phyloP scores from a whole-genome alignment of 1,284 basidiomycete genomes.

The Ustilago hordei region DNA sequence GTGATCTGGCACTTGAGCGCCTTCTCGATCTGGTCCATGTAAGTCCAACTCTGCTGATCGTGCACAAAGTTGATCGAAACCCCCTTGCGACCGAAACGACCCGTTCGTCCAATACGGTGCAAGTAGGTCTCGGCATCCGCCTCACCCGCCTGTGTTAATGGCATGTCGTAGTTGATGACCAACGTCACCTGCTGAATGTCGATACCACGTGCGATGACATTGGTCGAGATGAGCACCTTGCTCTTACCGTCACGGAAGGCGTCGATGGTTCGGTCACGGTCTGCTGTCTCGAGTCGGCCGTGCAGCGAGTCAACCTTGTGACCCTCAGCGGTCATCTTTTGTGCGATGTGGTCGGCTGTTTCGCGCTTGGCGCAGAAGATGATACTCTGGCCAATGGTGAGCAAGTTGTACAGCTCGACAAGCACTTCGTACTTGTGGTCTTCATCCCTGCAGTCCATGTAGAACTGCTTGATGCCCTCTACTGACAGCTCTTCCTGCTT shows the following conservation, averaged over 20 bases:
- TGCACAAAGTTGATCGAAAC: slow-evolving; percentile 70
- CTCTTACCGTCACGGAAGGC: slow-evolving; percentile 94
- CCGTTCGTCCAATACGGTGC: slow-evolving; percentile 84
- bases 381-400: slow-evolving; percentile 96
- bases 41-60: slow-evolving; percentile 62
- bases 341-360: slow-evolving; percentile 91
- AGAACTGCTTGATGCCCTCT: slow-evolving; percentile 96
- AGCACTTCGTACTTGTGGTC: slow-evolving; percentile 96
- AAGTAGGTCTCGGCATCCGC: slow-evolving; percentile 98
- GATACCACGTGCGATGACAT: slow-evolving; percentile 97
- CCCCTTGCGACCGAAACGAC: slow-evolving; percentile 68
- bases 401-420: slow-evolving; percentile 86
- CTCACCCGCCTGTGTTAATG: slow-evolving; percentile 73
- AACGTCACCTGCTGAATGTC: slow-evolving; percentile 96
- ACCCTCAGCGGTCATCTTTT: slow-evolving; percentile 89
- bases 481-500: slow-evolving; percentile 94
- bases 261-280: slow-evolving; percentile 93
- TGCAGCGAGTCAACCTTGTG: slow-evolving; percentile 97
- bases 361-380: slow-evolving; percentile 86
- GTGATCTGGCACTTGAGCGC: slow-evolving; percentile 65
- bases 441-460: slow-evolving; percentile 85
- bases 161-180: slow-evolving; percentile 89
- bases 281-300: slow-evolving; percentile 87
- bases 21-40: slow-evolving; percentile 67
- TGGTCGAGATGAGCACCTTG: slow-evolving; percentile 98